Evolutionary conservation across 495 filamentous ascomycete species (phyloP), one percentile per base, ranked within the genome.

Genomic region (Neurospora sp.): DNA sequence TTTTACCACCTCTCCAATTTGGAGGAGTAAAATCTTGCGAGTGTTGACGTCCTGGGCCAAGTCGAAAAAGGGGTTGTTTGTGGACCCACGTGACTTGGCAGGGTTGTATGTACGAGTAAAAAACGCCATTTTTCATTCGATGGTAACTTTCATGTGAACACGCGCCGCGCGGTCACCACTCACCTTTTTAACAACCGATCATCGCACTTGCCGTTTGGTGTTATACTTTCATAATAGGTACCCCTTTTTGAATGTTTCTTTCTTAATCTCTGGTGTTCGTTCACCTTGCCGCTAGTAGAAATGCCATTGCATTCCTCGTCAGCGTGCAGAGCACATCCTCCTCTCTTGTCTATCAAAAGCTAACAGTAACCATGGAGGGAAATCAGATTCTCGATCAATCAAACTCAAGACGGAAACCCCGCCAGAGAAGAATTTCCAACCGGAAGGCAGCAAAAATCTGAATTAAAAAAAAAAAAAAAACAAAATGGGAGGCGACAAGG

Each of bases 401-500:
- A 4, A 3, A 16, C 6, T 18, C 27, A 18, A 1, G 6, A 14
- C 3, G 0, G 31, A 18, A 35, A 65, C 1, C 27, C 14, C 53
- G 14, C 53, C 22, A 65, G 53, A 65, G 0, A 1, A 65, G 14
- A 37, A 16, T 37, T 65, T 2, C 27, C 35, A 37, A 37, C 35
- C 4, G 35, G 53, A 65, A 65, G 6, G 8, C 7, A 31, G 8
- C 47, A 6, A 61, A 8, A 14, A 16, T 3, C 47, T 10, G 3
- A 16, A 6, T 31, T 2, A n/a, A n/a, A n/a, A 22, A 31, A 14
- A 2, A 69, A 35, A 10, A 40, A 5, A 68, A 12, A 69, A 2
- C 38, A 53, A 16, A 22, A 81, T 79, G 77, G 42, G 65, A 69
- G 70, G 69, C 5, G 74, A 71, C 18, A 71, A 71, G 61, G 71